Evolutionary conservation across 805 yeast species (phyloP).

Genomic region (Zygosaccharomyces siamensis): DNA sequence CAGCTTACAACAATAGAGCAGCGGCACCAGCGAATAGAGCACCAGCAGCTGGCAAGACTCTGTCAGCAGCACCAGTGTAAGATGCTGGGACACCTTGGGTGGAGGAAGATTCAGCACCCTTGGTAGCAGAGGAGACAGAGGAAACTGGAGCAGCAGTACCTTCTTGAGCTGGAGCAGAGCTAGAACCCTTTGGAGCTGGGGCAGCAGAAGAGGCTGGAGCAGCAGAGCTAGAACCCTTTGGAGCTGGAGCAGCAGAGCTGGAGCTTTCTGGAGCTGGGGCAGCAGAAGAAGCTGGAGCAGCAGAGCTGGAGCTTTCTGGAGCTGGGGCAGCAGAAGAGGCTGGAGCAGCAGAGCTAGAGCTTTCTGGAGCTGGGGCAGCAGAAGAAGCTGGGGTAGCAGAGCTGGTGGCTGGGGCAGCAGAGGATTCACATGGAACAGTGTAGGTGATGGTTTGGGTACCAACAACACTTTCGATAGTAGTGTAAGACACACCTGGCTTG

Average conservation of each 20-base stretch:
- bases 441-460: constrained; percentile 33
- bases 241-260: constrained; percentile 9
- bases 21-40: constrained; percentile 47
- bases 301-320: constrained; percentile 8
- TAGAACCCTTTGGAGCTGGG: constrained; percentile 14
- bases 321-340: constrained; percentile 27
- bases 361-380: constrained; percentile 22
- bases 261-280: constrained; percentile 5
- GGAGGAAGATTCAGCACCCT: constrained; percentile 18
- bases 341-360: constrained; percentile 22
- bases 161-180: constrained; percentile 18
- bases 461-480: constrained; percentile 23
- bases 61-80: constrained; percentile 43
- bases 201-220: constrained; percentile 7
- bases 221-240: constrained; percentile 24
- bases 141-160: constrained; percentile 12
- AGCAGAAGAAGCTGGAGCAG: constrained; percentile 7
- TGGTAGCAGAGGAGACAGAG: constrained; percentile 19
- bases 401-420: constrained; percentile 28
- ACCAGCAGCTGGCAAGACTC: constrained; percentile 45
- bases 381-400: constrained; percentile 28
- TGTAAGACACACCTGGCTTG: constrained; percentile 36
- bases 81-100: constrained; percentile 28
- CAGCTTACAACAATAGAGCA: constrained; percentile 43
- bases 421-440: constrained; percentile 21